Conservation (phyloP, 225 moss, liverwort and hornwort genomes). For the Climacium dendroides region DNA sequence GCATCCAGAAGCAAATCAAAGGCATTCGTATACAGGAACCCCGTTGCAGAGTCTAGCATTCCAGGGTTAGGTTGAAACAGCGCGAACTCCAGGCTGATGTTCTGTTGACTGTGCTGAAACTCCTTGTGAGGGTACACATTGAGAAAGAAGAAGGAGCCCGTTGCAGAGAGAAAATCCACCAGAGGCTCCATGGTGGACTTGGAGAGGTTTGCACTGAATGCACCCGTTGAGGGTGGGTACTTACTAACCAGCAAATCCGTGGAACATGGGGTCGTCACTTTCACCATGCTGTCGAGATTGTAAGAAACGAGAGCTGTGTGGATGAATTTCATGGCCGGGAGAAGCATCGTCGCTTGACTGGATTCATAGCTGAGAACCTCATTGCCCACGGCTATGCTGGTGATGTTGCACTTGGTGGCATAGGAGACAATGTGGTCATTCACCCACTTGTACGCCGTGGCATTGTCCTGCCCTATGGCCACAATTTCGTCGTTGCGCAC, state of each 20-base stretch:
- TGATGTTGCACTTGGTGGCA: constrained; percentile 48
- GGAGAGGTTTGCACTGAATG: constrained; percentile 28
- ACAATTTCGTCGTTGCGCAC: constrained; percentile 57
- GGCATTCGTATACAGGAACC: constrained; percentile 32
- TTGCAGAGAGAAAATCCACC: constrained; percentile 50
- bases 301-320: constrained; percentile 47
- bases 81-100: constrained; percentile 21
- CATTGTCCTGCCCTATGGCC: constrained; percentile 37
- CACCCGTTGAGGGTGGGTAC: constrained; percentile 48
- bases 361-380: constrained; percentile 49
- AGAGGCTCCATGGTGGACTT: constrained; percentile 31
- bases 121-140: constrained; percentile 50
- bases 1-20: constrained; percentile 53
- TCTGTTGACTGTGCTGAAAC: background rate
- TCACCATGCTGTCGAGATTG: constrained; percentile 40
- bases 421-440: constrained; percentile 43
- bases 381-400: constrained; percentile 58
- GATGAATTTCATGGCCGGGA: constrained; percentile 67
- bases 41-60: constrained; percentile 26
- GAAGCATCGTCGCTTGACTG: constrained; percentile 19
- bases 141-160: constrained; percentile 56
- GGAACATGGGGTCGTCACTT: constrained; percentile 64
- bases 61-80: constrained; percentile 31
- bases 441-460: constrained; percentile 70
- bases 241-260: constrained; percentile 31